Conservation (phyloP, 2,329 filamentous ascomycete species). For the Fusarium proliferatum region DNA sequence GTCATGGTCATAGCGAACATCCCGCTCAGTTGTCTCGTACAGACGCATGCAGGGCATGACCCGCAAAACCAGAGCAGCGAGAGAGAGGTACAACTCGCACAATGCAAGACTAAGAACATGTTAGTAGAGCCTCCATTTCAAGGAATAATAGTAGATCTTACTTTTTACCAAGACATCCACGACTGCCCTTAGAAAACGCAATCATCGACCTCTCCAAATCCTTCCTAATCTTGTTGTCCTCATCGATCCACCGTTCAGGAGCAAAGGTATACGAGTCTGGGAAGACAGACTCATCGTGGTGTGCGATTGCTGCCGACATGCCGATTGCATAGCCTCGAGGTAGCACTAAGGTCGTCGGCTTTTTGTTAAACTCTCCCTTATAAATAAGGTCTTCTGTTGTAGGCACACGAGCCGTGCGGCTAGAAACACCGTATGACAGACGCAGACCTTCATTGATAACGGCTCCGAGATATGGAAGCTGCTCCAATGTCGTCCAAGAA, state of each 20-base stretch:
- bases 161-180: slow-evolving; percentile 27
- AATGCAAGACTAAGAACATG: not conserved
- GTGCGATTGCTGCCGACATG: slow-evolving; percentile 14
- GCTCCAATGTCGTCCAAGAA: slow-evolving; percentile 15
- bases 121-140: not conserved
- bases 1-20: slow-evolving; percentile 20
- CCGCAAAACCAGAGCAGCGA: not conserved
- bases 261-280: slow-evolving; percentile 8
- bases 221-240: not conserved
- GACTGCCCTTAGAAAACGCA: slow-evolving; percentile 8
- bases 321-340: slow-evolving; percentile 17
- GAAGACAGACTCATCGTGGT: slow-evolving; percentile 10
- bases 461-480: not conserved
- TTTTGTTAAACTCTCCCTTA: slow-evolving; percentile 10
- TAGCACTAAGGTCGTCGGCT: not conserved
- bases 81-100: slow-evolving; percentile 18
- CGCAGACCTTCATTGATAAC: slow-evolving; percentile 14
- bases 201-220: slow-evolving; percentile 15
- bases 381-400: slow-evolving; percentile 16
- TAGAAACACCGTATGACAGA: slow-evolving; percentile 13
- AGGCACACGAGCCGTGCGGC: slow-evolving; percentile 6
- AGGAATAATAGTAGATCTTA: not conserved
- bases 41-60: slow-evolving; percentile 19
- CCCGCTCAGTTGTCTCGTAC: slow-evolving; percentile 5
- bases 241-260: slow-evolving; percentile 15